Evolutionary conservation across 139 green algal species (phyloP), one percentile per base, ranked within the genome.

Genomic region (Micractinium sp.): DNA sequence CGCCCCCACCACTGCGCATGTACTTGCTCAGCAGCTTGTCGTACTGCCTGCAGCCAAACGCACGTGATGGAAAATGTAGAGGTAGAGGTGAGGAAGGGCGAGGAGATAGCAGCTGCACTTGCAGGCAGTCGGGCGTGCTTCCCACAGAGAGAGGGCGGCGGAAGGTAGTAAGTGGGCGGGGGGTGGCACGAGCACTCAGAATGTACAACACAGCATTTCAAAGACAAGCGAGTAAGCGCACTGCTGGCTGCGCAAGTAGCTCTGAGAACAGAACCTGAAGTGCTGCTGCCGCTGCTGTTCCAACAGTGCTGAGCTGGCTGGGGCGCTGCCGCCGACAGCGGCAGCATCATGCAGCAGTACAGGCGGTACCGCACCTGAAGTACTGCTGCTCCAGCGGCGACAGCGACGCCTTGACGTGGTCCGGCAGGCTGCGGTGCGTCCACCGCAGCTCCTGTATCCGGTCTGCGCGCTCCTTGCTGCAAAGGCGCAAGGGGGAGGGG

Each of bases 381-480:
- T 83, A 92, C 84, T 95, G 78, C 19, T 90, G 77, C 76, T 95
- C 93, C 41, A 78, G 61, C 5, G 91, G 92, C 39, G 89, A 92
- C n/a, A 95, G 82, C 66, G 93, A 92, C 22, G 69, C 47, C 71
- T 92, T 92, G 38, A 92, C 75, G 22, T 92, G 78, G 5, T 92
- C 91, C 18, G 91, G 91, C 80, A 95, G 75, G 20, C 31, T 92
- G 33, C 93, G 89, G 73, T 91, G 81, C 56, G 90, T 90, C 93
- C 93, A 95, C 35, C 92, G 79, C 66, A 95, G 60, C 29, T 93
- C 91, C 73, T 92, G 90, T 19, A 95, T 87, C 13, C 90, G 75
- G 20, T 95, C 92, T 69, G 91, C 33, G 1, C 93, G 92, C 83
- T 90, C 56, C 60, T 95, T 92, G 41, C 92, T 95, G 89, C 79